Conservation (phyloP, 352 stramenopile species). For the Discostella stelligera region DNA sequence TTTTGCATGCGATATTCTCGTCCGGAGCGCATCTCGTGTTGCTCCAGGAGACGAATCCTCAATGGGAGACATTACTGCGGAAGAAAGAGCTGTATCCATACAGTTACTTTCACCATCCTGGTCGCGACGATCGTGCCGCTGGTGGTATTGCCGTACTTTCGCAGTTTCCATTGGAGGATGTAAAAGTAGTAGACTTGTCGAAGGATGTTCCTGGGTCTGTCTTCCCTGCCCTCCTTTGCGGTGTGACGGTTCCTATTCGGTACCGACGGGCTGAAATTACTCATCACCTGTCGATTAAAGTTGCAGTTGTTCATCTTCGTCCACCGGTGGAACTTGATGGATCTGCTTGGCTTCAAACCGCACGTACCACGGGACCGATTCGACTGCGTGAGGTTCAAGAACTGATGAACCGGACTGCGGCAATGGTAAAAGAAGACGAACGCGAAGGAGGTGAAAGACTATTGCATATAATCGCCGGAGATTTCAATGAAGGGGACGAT, state of each 20-base stretch:
- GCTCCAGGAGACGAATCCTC: constrained; percentile 43
- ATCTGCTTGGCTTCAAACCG: constrained; percentile 37
- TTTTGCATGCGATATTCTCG: constrained; percentile 38
- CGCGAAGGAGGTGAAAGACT: neutral
- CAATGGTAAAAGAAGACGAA: neutral
- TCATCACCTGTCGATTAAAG: constrained; percentile 12
- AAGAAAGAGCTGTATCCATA: constrained; percentile 5
- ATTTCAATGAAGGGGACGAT: constrained; percentile 48
- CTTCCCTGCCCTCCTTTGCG: constrained; percentile 34
- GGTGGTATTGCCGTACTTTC: constrained; percentile 41
- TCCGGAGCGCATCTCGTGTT: constrained; percentile 38
- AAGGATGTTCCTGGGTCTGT: constrained; percentile 36
- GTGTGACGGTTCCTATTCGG: constrained; percentile 7
- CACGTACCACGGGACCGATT: constrained; percentile 35
- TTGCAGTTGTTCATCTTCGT: constrained; percentile 43
- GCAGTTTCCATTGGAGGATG: constrained; percentile 29
- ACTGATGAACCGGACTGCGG: constrained; percentile 3
- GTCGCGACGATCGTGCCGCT: constrained; percentile 13
- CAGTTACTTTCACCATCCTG: constrained; percentile 36
- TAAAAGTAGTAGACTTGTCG: constrained; percentile 25
- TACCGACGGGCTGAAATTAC: neutral
- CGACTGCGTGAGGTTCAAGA: constrained; percentile 32
- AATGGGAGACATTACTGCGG: constrained; percentile 14
- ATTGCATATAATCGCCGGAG: constrained; percentile 43
- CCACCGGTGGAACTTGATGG: constrained; percentile 47